A percentile compares a stretch with the other conserved stretches of the same genome.
phyloP scores from a whole-genome alignment of 1,139 yeast species.

The Geotrichum aggregatum region DNA sequence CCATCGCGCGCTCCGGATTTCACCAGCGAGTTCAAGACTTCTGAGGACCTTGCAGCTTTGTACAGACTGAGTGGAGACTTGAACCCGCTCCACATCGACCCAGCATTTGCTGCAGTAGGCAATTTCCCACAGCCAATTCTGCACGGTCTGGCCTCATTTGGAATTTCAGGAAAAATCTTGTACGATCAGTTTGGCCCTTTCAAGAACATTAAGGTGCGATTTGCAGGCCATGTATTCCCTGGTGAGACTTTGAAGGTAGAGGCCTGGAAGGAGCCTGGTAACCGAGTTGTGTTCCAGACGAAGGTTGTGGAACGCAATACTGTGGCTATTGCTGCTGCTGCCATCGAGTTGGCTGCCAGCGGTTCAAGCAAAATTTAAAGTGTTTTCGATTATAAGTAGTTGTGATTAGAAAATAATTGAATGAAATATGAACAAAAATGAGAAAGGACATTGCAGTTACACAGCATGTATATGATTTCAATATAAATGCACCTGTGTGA shows the following conservation, averaged over 20 bases:
- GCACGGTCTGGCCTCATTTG: conserved; percentile 89
- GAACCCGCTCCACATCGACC: conserved; percentile 94
- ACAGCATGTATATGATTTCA: too few species aligned
- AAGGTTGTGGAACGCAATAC: conserved; percentile 75
- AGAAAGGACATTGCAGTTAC: too few species aligned
- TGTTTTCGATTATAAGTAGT: too few species aligned
- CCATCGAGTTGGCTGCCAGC: conserved; percentile 53
- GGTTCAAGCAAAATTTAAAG: conserved; percentile 30
- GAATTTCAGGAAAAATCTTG: conserved; percentile 72
- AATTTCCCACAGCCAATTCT: conserved; percentile 82
- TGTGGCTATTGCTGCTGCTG: conserved; percentile 83
- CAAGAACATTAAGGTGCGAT: conserved; percentile 84
- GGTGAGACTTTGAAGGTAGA: conserved; percentile 81
- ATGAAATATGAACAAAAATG: too few species aligned
- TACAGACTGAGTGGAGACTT: conserved; percentile 92
- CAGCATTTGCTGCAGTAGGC: conserved; percentile 82
- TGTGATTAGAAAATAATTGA: too few species aligned
- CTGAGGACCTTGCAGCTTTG: conserved; percentile 76
- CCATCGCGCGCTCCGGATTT: conserved; percentile 69
- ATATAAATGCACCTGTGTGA: too few species aligned
- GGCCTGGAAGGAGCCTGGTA: conserved; percentile 74
- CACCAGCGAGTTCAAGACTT: conserved; percentile 55
- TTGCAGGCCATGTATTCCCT: conserved; percentile 92
- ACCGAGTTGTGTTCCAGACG: conserved; percentile 74
- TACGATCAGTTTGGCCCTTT: conserved; percentile 77